Conservation (phyloP, 2,329 filamentous ascomycete species). For the Pseudogymnoascus sp. region DNA sequence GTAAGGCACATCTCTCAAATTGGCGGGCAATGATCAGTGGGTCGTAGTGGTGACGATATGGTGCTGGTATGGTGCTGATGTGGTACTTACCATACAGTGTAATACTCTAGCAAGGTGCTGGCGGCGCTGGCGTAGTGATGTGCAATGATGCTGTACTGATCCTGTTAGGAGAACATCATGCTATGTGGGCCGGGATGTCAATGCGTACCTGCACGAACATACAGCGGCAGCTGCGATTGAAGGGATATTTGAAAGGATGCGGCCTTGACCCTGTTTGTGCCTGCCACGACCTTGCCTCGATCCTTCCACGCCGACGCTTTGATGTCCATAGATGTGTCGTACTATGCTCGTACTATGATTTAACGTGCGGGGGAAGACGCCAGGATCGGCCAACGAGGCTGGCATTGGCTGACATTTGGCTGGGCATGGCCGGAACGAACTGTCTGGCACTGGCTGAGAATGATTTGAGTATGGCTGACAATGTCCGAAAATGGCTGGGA, state of each 20-base stretch:
- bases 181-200: background rate
- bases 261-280: background rate
- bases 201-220: conserved; percentile 1
- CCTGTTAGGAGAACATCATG: background rate
- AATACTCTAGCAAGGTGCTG: background rate
- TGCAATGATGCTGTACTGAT: background rate
- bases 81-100: background rate
- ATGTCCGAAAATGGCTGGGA: background rate
- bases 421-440: no score
- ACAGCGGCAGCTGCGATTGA: background rate
- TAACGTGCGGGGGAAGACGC: background rate
- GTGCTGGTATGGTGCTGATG: no score
- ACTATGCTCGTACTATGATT: background rate
- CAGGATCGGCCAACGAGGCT: background rate
- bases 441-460: background rate
- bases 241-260: background rate
- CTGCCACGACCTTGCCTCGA: background rate
- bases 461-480: background rate
- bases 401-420: background rate
- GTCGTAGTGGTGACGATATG: background rate
- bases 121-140: background rate
- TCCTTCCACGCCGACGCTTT: background rate
- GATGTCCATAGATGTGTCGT: background rate
- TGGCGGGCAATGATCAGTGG: background rate
- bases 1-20: background rate